Evolutionary conservation across 306 rosid species (phyloP).

Genomic region (Dalbergia oliveri): DNA sequence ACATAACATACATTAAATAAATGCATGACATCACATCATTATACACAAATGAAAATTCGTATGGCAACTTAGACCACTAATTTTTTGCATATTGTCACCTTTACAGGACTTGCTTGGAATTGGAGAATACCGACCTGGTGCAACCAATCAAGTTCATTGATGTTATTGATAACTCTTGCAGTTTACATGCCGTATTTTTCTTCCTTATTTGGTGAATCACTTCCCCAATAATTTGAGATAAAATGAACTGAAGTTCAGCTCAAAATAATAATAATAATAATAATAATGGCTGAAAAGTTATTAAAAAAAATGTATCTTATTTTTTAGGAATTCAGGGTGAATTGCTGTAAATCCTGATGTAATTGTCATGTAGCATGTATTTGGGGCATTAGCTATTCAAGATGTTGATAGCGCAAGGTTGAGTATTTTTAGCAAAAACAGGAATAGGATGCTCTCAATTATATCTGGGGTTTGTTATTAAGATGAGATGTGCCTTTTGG

Average conservation of each 20-base stretch:
- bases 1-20: background rate
- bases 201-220: background rate
- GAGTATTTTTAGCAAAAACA: too few species aligned
- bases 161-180: conserved; percentile 35
- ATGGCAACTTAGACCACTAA: conserved; percentile 14
- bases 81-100: conserved; percentile 3
- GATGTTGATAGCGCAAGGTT: too few species aligned
- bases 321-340: background rate
- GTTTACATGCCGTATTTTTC: background rate
- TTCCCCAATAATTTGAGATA: background rate
- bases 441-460: too few species aligned
- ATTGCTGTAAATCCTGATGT: background rate
- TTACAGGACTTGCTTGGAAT: conserved; percentile 92
- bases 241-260: conserved; percentile 2
- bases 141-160: conserved; percentile 55
- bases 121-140: conserved; percentile 90
- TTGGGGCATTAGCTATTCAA: too few species aligned
- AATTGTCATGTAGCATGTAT: background rate
- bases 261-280: too few species aligned
- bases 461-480: too few species aligned
- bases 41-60: background rate
- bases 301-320: conserved; percentile 5
- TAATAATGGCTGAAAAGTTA: background rate
- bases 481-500: too few species aligned
- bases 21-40: background rate